phyloP scores from a whole-genome alignment of 495 filamentous ascomycete genomes.

The Penicillium macrosclerotiorum region DNA sequence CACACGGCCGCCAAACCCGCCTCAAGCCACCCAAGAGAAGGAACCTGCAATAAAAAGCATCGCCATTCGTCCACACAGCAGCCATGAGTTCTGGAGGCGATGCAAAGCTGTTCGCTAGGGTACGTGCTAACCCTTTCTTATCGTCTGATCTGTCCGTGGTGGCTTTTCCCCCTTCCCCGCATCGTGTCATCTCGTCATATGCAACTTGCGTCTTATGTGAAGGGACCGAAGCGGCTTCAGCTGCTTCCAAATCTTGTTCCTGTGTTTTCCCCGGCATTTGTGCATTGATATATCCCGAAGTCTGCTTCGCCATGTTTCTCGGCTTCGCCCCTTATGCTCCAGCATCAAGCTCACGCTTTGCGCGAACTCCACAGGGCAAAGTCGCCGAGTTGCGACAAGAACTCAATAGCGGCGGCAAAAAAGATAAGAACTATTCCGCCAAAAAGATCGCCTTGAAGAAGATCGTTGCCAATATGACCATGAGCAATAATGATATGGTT shows the following conservation, averaged over 20 bases:
- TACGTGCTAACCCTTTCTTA: constrained; percentile 54
- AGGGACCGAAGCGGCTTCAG: constrained; percentile 2
- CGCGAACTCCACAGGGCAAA: constrained; percentile 75
- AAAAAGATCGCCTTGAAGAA: constrained; percentile 99
- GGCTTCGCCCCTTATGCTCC: constrained; percentile 30
- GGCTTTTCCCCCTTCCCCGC: constrained; percentile 22
- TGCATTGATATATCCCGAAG: constrained; percentile 5
- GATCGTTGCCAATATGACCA: constrained; percentile 99
- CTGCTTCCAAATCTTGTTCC: constrained; percentile 4
- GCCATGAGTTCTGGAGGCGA: constrained; percentile 83
- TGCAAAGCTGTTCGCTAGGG: constrained; percentile 98
- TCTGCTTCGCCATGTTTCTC: constrained; percentile 30
- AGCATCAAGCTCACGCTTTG: constrained; percentile 36
- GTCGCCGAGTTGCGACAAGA: constrained; percentile 95
- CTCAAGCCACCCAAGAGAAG: constrained; percentile 9
- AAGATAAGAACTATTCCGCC: constrained; percentile 94
- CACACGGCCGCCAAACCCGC: constrained; percentile 7
- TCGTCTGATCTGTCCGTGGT: constrained; percentile 12
- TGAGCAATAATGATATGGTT: constrained; percentile 99
- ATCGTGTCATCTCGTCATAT: constrained; percentile 14
- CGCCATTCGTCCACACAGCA: constrained; percentile 22
- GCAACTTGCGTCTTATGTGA: constrained; percentile 1
- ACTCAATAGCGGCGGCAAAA: constrained; percentile 90
- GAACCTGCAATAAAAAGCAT: constrained; percentile 5
- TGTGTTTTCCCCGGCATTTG: constrained; percentile 2